Percentiles rank a stretch among this genome's conserved stretches.
Evolutionary conservation across 2,329 filamentous ascomycete genomes (phyloP).

Genomic region (Xylaria sp.): DNA sequence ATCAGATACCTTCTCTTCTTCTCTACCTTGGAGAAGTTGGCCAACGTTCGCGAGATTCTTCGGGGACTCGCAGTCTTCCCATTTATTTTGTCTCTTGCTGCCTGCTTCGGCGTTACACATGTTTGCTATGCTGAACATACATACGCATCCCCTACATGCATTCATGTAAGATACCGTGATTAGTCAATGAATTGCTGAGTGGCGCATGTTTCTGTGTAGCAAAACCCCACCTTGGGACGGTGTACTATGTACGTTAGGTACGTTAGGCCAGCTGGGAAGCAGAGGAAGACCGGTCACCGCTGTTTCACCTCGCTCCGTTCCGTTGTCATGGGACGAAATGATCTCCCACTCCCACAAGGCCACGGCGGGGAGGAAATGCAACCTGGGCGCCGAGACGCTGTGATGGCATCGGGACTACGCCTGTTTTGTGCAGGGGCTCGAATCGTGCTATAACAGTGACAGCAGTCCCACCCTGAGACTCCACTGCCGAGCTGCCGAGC

Average conservation of each 20-base stretch:
- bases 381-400: slow-evolving; percentile 22
- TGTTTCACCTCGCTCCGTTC: slow-evolving; percentile 14
- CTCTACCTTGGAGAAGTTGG: not conserved
- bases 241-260: too few relatives aligned
- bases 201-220: slow-evolving; percentile 1
- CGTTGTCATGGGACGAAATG: slow-evolving; percentile 2
- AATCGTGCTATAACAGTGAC: slow-evolving; percentile 5
- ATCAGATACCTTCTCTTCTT: not conserved
- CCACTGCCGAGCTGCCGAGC: slow-evolving; percentile 34
- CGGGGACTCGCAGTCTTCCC: not conserved
- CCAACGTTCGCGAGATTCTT: not conserved
- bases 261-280: not conserved
- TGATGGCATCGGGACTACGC: slow-evolving; percentile 6
- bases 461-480: slow-evolving; percentile 12
- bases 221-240: not conserved
- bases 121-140: not conserved
- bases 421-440: slow-evolving; percentile 12
- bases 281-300: slow-evolving; percentile 15
- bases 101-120: not conserved
- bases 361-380: not conserved
- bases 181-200: not conserved
- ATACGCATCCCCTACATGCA: slow-evolving; percentile 1
- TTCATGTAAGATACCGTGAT: slow-evolving; percentile 12
- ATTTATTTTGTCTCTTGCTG: not conserved
- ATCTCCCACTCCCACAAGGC: not conserved